Evolutionary conservation across 2,329 filamentous ascomycete genomes (phyloP).

Genomic region (Cercospora janseana): DNA sequence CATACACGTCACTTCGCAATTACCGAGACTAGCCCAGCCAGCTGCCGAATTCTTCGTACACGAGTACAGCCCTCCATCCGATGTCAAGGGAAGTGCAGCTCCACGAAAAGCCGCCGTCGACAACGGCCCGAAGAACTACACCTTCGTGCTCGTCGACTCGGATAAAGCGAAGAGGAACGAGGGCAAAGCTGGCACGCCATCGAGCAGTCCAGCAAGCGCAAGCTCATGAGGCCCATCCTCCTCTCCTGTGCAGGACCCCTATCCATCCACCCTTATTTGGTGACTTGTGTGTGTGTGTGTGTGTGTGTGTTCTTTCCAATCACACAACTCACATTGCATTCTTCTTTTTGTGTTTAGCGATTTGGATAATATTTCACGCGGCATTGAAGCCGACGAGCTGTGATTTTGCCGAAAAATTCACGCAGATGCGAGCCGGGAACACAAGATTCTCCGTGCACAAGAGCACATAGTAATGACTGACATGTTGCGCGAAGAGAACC

Average conservation of each 20-base stretch:
- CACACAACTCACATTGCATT: not conserved
- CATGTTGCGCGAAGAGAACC: too few species aligned
- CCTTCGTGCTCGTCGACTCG: constrained; percentile 48
- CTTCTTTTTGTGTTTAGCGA: not conserved
- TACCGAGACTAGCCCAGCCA: constrained; percentile 32
- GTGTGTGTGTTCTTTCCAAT: too few species aligned
- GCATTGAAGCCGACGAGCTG: not conserved
- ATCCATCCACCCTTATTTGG: too few species aligned
- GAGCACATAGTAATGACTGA: constrained; percentile 5
- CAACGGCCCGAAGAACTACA: constrained; percentile 45
- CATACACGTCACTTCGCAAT: constrained; percentile 32
- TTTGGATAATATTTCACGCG: not conserved
- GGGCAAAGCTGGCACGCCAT: constrained; percentile 17
- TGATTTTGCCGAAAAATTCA: not conserved
- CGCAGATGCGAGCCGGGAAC: not conserved
- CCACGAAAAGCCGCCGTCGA: constrained; percentile 36
- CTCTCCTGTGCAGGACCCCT: too few species aligned
- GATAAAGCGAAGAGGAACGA: constrained; percentile 29
- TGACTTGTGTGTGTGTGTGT: too few species aligned
- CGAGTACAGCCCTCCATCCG: constrained; percentile 48
- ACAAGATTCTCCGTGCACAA: too few species aligned
- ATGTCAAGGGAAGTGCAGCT: constrained; percentile 37
- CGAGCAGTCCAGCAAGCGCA: constrained; percentile 26
- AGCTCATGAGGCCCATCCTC: constrained; percentile 21
- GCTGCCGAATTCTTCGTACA: constrained; percentile 45